Evolutionary conservation across 179 eudicot species (phyloP), one percentile per base, ranked within the genome.

Genomic region (Patellifolia procumbens): DNA sequence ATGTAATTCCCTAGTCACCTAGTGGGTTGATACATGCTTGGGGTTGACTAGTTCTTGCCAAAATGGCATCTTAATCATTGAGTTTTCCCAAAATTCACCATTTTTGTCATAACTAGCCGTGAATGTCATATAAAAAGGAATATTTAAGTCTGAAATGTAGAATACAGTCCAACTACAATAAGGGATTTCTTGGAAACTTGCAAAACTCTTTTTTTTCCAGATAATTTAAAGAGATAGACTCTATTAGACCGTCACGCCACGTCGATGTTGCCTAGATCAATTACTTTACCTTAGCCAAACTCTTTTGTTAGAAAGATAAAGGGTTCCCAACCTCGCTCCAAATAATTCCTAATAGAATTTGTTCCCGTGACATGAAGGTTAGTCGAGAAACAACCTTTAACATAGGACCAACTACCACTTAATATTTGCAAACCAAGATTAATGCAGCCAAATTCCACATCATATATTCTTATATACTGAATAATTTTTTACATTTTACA

Each of bases 21-120:
- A 55, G 34, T 58, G 79, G 70, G 26, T 65, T 22, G 24, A 55
- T 55, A 43, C 74, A 76, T 68, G 79, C 79, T 76, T 68, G 67
- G 46, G 58, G 70, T 74, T 79, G 74, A 74, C 60, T 52, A 20
- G 8, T 67, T 74, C 68, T 74, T 48, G 32, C 61, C 29, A 34
- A 70, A 70, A 55, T 3, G 61, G 62, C 81, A 73, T 73, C 73
- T 73, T 31, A 43, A 66, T 73, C 11, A 64, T 78, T 52, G 64
- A 35, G 39, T 2, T 46, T 13, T 16, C 16, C 42, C 35, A 24
- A 56, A 56, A 42, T 15, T 28, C 39, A 42, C 68, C 26, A 42
- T 26, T 24, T 64, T 64, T 35, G 48, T 64, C 68, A 64, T 60
- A 15, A 31, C 20, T 31, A 5, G 1, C 17, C n/a, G 11, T 6